phyloP scores from a whole-genome alignment of 1,139 yeast species.

The Yamadazyma friedrichii region DNA sequence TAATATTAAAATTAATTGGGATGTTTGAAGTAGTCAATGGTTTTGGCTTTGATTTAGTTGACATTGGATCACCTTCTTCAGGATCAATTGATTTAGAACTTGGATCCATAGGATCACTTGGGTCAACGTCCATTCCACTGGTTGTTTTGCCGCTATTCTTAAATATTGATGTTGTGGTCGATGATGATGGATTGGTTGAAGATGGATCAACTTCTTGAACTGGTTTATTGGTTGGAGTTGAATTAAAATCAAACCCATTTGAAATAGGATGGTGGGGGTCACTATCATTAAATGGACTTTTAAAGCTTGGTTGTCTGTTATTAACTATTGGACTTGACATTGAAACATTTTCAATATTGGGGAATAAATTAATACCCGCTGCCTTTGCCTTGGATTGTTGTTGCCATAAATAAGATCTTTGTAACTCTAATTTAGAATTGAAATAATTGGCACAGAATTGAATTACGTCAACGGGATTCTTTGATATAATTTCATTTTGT shows the following conservation, averaged over 20 bases:
- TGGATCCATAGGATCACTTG: conserved; percentile 11
- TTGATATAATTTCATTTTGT: conserved; percentile 58
- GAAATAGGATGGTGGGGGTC: conserved; percentile 59
- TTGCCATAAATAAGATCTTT: conserved; percentile 55
- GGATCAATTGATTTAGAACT: conserved; percentile 9
- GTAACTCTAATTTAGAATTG: conserved; percentile 58
- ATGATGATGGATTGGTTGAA: conserved; percentile 2
- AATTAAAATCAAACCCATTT: conserved; percentile 40
- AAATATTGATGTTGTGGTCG: background rate
- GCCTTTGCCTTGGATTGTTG: conserved; percentile 51
- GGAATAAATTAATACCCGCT: conserved; percentile 54
- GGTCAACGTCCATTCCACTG: conserved; percentile 3
- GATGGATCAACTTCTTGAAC: conserved; percentile 13
- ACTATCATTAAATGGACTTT: conserved; percentile 62
- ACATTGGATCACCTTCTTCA: conserved; percentile 11
- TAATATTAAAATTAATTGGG: conserved; percentile 67
- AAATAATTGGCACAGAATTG: conserved; percentile 78
- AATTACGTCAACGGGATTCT: conserved; percentile 65
- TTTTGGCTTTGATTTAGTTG: conserved; percentile 15
- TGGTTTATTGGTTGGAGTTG: conserved; percentile 20
- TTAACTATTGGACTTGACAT: conserved; percentile 24
- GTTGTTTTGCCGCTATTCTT: background rate
- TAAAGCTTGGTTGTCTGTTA: conserved; percentile 51
- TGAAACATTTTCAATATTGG: conserved; percentile 31
- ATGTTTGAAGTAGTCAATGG: conserved; percentile 26